Evolutionary conservation across 441 rosid species (phyloP).

Genomic region (Flueggea neowawraea): DNA sequence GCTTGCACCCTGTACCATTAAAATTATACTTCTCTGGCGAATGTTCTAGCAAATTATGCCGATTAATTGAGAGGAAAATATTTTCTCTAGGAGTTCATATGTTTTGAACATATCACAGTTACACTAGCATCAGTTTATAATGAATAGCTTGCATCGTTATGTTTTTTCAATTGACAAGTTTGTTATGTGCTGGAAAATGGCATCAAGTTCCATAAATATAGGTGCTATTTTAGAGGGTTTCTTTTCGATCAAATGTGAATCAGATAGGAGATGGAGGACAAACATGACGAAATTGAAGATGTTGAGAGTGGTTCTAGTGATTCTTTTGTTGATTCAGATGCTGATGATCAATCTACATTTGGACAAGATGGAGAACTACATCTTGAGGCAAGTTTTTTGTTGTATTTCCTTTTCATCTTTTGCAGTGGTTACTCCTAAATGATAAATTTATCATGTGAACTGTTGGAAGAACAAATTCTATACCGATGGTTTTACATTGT

Average conservation of each 20-base stretch:
- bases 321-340: constrained; percentile 60
- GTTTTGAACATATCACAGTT: no score
- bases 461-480: not conserved
- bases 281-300: constrained; percentile 46
- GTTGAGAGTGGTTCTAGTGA: constrained; percentile 43
- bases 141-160: no score
- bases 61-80: no score
- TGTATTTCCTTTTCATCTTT: constrained; percentile 1
- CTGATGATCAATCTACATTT: constrained; percentile 44
- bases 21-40: no score
- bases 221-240: constrained; percentile 3
- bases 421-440: not conserved
- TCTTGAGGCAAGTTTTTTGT: constrained; percentile 48
- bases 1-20: no score
- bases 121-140: no score
- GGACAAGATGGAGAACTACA: constrained; percentile 57
- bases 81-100: no score
- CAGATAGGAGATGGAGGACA: constrained; percentile 40
- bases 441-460: not conserved
- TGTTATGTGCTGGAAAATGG: not conserved
- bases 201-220: constrained; percentile 10
- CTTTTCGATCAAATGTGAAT: not conserved
- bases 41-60: no score
- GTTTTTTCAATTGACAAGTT: no score
- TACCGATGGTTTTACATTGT: not conserved